These are phyloP conservation scores for Rutstroemia sp. DNA, from an alignment of 2,329 filamentous ascomycete species.

Conservation along the genomic window DNA sequence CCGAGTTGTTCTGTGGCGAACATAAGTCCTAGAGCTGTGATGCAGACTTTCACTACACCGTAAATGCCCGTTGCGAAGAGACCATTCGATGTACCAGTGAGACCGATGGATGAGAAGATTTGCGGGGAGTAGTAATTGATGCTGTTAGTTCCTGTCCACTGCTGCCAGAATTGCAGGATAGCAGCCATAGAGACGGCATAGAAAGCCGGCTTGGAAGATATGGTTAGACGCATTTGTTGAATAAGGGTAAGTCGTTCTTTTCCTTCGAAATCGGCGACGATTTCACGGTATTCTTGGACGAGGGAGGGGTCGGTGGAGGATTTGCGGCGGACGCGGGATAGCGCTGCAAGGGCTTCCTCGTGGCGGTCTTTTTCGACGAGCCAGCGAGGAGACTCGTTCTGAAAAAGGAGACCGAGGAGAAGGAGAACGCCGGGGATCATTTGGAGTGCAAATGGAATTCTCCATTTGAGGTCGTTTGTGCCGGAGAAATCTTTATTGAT, in stretches of 20 bases:
- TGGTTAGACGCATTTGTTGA: constrained; percentile 28
- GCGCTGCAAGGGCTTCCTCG: constrained; percentile 50
- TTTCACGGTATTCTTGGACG: constrained; percentile 39
- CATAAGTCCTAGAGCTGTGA: constrained; percentile 54
- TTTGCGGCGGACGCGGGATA: constrained; percentile 44
- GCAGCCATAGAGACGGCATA: constrained; percentile 39
- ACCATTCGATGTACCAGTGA: constrained; percentile 47
- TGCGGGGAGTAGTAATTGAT: constrained; percentile 60
- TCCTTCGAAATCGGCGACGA: constrained; percentile 40
- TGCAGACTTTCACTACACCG: constrained; percentile 60
- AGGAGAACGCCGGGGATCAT: constrained; percentile 54
- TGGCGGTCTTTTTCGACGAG: constrained; percentile 58
- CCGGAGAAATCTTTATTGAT: constrained; percentile 2
- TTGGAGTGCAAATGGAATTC: constrained; percentile 57
- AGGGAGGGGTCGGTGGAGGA: constrained; percentile 45
- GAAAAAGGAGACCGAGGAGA: constrained; percentile 52
- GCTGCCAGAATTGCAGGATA: constrained; percentile 53
- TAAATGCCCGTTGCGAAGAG: constrained; percentile 68
- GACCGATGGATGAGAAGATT: constrained; percentile 59
- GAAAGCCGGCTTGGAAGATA: constrained; percentile 9
- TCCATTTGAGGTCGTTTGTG: constrained; percentile 27
- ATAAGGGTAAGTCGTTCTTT: constrained; percentile 37
- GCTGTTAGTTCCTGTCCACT: constrained; percentile 48
- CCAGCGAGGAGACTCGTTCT: constrained; percentile 55
- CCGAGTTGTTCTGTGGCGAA: constrained; percentile 60